phyloP scores from a whole-genome alignment of 768 basidiomycete genomes.

The Hortiboletus campestris region DNA sequence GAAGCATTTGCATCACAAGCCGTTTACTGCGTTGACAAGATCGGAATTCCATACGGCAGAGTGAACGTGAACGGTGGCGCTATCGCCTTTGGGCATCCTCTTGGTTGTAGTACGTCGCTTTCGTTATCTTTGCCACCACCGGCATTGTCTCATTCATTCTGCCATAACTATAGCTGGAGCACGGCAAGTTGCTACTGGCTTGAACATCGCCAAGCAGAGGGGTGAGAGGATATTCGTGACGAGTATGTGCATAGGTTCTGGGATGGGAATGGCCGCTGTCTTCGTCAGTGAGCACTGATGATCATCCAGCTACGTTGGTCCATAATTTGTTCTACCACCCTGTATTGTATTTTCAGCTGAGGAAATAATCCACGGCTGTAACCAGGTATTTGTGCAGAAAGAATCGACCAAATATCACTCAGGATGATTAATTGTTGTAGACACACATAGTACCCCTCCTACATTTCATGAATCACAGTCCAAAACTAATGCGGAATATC shows the following conservation, averaged over 20 bases:
- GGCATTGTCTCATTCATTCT: constrained; percentile 2
- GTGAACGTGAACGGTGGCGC: constrained; percentile 89
- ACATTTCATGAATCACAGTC: background rate
- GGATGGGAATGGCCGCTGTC: constrained; percentile 89
- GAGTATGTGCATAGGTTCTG: constrained; percentile 88
- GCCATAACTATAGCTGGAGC: constrained; percentile 58
- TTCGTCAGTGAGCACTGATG: constrained; percentile 79
- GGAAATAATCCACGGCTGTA: background rate
- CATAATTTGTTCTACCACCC: background rate
- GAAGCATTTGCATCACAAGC: constrained; percentile 89
- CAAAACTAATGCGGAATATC: constrained; percentile 28
- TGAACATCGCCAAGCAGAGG: constrained; percentile 77
- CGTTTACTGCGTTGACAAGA: constrained; percentile 64
- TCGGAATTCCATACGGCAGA: constrained; percentile 72
- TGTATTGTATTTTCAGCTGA: background rate
- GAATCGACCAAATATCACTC: background rate
- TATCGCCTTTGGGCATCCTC: constrained; percentile 86
- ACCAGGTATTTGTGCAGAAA: background rate
- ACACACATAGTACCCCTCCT: background rate
- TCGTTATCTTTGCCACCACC: constrained; percentile 2
- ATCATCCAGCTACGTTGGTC: background rate
- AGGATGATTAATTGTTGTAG: background rate
- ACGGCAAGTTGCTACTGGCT: constrained; percentile 82
- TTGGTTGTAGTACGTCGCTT: constrained; percentile 71
- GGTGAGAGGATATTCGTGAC: constrained; percentile 78